Evolutionary conservation across 1,284 basidiomycete genomes (phyloP).

Genomic region (Takashimella tepidaria): DNA sequence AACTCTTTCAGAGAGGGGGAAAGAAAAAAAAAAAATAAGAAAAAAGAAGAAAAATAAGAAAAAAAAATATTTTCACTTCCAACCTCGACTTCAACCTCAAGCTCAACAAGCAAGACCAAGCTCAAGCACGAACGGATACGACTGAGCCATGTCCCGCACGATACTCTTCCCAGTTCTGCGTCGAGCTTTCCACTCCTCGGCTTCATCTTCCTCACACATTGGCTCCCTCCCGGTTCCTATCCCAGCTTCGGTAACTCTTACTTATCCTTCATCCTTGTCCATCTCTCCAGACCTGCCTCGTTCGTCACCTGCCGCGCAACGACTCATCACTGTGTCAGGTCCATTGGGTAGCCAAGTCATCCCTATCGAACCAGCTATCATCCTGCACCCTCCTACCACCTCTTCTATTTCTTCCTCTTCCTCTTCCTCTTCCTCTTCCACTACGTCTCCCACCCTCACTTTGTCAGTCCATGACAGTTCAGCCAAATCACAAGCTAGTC

Average conservation of each 20-base stretch:
- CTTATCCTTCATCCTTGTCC: conserved; percentile 36
- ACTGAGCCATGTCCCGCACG: conserved; percentile 4
- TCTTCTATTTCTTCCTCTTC: conserved; percentile 1
- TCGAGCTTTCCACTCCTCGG: conserved; percentile 29
- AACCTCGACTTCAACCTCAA: background rate
- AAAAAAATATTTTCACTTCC: background rate
- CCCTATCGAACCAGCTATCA: conserved; percentile 61
- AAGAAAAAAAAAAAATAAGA: no score
- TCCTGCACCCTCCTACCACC: conserved; percentile 33
- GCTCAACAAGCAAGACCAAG: no score
- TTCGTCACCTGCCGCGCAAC: conserved; percentile 18
- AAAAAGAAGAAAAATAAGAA: background rate
- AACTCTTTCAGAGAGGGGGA: no score
- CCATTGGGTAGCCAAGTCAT: conserved; percentile 70
- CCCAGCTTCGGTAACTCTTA: conserved; percentile 60
- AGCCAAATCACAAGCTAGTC: conserved; percentile 70
- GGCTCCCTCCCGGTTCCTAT: conserved; percentile 71
- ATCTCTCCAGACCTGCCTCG: conserved; percentile 28
- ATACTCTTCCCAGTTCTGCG: background rate
- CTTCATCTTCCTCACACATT: conserved; percentile 55
- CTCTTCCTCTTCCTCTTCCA: conserved; percentile 1
- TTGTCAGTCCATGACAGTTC: conserved; percentile 67
- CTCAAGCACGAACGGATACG: no score
- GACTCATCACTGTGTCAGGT: conserved; percentile 55
- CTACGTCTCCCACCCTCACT: conserved; percentile 19